phyloP scores from a whole-genome alignment of 768 basidiomycete genomes.

The Suillus brevipes region DNA sequence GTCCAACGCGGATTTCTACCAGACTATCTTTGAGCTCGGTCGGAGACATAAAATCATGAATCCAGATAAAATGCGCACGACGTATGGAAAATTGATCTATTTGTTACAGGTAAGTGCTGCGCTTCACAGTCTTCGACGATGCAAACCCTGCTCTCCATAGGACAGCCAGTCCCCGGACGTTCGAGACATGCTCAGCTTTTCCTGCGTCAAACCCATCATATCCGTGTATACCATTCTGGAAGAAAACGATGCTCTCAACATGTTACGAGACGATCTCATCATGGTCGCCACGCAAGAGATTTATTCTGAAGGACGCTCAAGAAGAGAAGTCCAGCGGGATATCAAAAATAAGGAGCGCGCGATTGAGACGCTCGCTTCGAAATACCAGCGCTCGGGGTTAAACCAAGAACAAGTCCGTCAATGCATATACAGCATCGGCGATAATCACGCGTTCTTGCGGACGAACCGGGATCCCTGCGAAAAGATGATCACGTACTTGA shows the following conservation, averaged over 20 bases:
- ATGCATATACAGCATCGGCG: slow-evolving; percentile 85
- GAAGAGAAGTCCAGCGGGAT: slow-evolving; percentile 81
- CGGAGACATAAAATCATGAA: slow-evolving; percentile 90
- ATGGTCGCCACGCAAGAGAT: slow-evolving; percentile 82
- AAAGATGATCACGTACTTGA: slow-evolving; percentile 75
- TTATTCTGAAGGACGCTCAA: slow-evolving; percentile 63
- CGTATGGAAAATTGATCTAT: slow-evolving; percentile 85
- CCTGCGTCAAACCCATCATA: slow-evolving; percentile 75
- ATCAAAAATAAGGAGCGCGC: slow-evolving; percentile 85
- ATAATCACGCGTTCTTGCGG: slow-evolving; percentile 86
- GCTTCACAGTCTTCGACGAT: not conserved
- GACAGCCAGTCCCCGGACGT: slow-evolving; percentile 87
- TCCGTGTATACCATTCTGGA: slow-evolving; percentile 73
- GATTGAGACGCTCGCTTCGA: slow-evolving; percentile 69
- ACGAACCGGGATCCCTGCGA: slow-evolving; percentile 89
- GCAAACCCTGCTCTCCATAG: slow-evolving; percentile 35
- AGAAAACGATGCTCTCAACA: slow-evolving; percentile 57
- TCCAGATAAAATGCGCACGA: slow-evolving; percentile 88
- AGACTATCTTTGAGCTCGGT: slow-evolving; percentile 78
- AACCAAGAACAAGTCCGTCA: slow-evolving; percentile 69
- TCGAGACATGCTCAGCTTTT: slow-evolving; percentile 75
- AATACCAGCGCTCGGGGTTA: slow-evolving; percentile 59
- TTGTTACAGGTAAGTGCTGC: slow-evolving; percentile 62
- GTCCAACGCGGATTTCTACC: slow-evolving; percentile 78
- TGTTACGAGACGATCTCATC: slow-evolving; percentile 77